phyloP scores from a whole-genome alignment of 2,329 filamentous ascomycete species.

The Tolypocladium ovalisporum region DNA sequence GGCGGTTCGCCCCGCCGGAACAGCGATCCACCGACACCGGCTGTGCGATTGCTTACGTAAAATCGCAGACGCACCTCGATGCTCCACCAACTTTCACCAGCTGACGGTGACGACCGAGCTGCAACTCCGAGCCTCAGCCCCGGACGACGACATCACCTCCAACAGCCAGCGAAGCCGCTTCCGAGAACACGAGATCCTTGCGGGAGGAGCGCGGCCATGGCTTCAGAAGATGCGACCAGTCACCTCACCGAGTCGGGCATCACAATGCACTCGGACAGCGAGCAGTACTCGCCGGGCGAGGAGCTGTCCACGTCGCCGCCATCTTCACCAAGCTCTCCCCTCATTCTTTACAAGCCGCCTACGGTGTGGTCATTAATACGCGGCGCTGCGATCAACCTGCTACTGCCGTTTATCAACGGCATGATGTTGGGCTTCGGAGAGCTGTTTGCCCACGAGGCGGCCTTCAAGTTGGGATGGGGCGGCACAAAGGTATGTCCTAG shows the following conservation, averaged over 20 bases:
- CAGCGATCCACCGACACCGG: conserved; percentile 17
- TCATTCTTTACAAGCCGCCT: conserved; percentile 83
- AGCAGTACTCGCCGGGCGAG: conserved; percentile 63
- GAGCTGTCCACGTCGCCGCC: conserved; percentile 50
- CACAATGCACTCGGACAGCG: conserved; percentile 73
- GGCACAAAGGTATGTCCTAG: conserved; percentile 67
- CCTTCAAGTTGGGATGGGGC: conserved; percentile 86
- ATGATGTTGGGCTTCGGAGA: conserved; percentile 98
- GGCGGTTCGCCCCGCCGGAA: conserved; percentile 15
- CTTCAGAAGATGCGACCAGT: conserved; percentile 36
- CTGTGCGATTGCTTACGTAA: conserved; percentile 3
- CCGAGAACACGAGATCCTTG: background rate
- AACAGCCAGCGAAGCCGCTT: background rate
- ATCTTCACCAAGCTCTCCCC: conserved; percentile 52
- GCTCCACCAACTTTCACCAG: background rate
- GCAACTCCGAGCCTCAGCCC: background rate
- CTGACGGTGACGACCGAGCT: background rate
- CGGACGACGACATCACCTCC: background rate
- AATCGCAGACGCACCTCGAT: background rate
- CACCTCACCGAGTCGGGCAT: conserved; percentile 61
- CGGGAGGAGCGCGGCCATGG: conserved; percentile 28
- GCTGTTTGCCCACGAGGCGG: conserved; percentile 90
- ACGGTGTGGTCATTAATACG: conserved; percentile 77
- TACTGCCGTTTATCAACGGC: conserved; percentile 92
- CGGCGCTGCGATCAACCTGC: conserved; percentile 88